Base-by-base conservation (phyloP, 345 rosid genomes). In the Toxicodendron radicans region DNA sequence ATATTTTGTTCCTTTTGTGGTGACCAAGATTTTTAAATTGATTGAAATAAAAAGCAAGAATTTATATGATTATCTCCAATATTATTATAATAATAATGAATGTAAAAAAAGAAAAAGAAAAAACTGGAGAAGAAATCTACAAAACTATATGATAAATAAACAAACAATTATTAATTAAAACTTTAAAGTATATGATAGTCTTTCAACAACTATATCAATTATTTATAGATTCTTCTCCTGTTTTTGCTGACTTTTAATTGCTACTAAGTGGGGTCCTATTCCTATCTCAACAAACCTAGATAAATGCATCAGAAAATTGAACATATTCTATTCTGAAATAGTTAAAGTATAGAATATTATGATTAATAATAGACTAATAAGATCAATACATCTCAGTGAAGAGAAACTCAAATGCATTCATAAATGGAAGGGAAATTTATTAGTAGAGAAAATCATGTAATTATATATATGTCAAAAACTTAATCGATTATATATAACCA, bases 81-180 rank as follows among this genome's bases (percentile, higher is more conserved):
- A 38, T 38, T 35, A 48, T 46, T 24, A 35, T 21, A 27, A 0
- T 66, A 12, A 10, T 71, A 38, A 38, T 7, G 8, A n/a, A n/a
- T n/a, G n/a, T n/a, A n/a, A n/a, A n/a, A n/a, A n/a, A n/a, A n/a
- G n/a, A n/a, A n/a, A n/a, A n/a, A n/a, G n/a, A n/a, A n/a, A n/a
- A n/a, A n/a, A n/a, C n/a, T n/a, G 14, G 43, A 30, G 58, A 76
- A 79, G 80, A 74, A 79, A 72, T 58, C 75, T 35, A 57, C 53
- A 51, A 49, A 65, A 65, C 32, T 35, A 1, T 6, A 20, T 4
- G 35, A 54, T n/a, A 54, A 35, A 54, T 54, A 54, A 54, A 49
- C 35, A 74, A 54, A 41, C 17, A 23, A 49, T 61, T 66, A 2
- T 43, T 45, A 21, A 53, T 46, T 60, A 23, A 27, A 21, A 49